Evolutionary conservation across 2,329 filamentous ascomycete species (phyloP).

Genomic region (Gaeumannomyces sp.): DNA sequence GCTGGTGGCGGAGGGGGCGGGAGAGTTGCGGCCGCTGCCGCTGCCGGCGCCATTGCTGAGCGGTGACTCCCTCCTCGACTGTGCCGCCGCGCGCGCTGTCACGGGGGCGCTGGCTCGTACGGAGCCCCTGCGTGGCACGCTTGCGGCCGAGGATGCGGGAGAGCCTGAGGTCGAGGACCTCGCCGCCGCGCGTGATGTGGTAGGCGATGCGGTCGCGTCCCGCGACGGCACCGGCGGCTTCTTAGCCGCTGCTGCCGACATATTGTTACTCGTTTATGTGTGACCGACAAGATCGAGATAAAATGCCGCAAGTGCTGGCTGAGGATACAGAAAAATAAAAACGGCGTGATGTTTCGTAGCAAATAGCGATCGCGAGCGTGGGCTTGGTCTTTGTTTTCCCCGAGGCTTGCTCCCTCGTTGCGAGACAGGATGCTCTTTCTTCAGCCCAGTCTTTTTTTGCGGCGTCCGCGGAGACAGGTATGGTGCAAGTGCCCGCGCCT

Average conservation of each 20-base stretch:
- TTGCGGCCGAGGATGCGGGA: conserved; percentile 33
- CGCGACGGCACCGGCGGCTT: conserved; percentile 44
- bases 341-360: neutral
- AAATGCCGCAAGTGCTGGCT: neutral
- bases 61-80: conserved; percentile 45
- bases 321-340: neutral
- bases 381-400: neutral
- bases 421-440: neutral
- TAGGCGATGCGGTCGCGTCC: conserved; percentile 33
- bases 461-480: neutral
- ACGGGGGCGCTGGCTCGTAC: conserved; percentile 59
- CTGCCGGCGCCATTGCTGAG: conserved; percentile 26
- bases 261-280: conserved; percentile 20
- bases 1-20: conserved; percentile 28
- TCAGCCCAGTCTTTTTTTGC: neutral
- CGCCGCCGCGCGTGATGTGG: conserved; percentile 25
- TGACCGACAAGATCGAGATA: neutral
- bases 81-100: conserved; percentile 66
- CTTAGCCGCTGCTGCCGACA: conserved; percentile 46
- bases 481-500: neutral
- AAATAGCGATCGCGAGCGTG: neutral
- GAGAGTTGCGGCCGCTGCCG: conserved; percentile 20
- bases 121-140: conserved; percentile 54
- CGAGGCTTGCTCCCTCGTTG: neutral
- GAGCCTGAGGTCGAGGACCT: conserved; percentile 45